Conservation (phyloP, 495 filamentous ascomycete genomes). For the Penicillium maclennaniae region DNA sequence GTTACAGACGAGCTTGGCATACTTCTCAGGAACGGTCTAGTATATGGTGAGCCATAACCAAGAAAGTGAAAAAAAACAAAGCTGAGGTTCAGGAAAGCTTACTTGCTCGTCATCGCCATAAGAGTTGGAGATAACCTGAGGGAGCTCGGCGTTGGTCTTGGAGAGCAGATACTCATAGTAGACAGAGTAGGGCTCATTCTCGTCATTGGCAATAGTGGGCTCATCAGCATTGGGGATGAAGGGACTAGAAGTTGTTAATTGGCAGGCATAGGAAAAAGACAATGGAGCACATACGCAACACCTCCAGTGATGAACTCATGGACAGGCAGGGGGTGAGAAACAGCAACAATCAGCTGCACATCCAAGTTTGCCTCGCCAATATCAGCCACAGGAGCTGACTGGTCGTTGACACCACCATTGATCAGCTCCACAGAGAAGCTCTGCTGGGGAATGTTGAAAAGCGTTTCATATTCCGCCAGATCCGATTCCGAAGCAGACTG, state of each 20-base stretch:
- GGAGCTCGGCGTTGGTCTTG: conserved; percentile 53
- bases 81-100: not conserved
- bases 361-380: conserved; percentile 66
- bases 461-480: conserved; percentile 27
- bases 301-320: conserved; percentile 62
- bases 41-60: not conserved
- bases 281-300: conserved; percentile 31
- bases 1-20: conserved; percentile 64
- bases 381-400: conserved; percentile 35
- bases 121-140: conserved; percentile 64
- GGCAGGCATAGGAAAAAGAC: not conserved
- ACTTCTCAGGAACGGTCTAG: conserved; percentile 61
- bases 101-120: conserved; percentile 67
- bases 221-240: conserved; percentile 58
- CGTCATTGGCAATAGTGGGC: conserved; percentile 39
- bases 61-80: not conserved
- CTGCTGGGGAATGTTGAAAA: conserved; percentile 34
- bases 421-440: conserved; percentile 58
- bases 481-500: conserved; percentile 41
- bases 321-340: conserved; percentile 54
- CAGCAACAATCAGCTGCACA: conserved; percentile 56
- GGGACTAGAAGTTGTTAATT: conserved; percentile 18
- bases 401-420: conserved; percentile 50
- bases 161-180: conserved; percentile 57
- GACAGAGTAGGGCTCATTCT: conserved; percentile 66